Percentiles rank a stretch among this genome's conserved stretches.
phyloP scores from a whole-genome alignment of 176 grass and related monocot species.

The Ananas comosus region DNA sequence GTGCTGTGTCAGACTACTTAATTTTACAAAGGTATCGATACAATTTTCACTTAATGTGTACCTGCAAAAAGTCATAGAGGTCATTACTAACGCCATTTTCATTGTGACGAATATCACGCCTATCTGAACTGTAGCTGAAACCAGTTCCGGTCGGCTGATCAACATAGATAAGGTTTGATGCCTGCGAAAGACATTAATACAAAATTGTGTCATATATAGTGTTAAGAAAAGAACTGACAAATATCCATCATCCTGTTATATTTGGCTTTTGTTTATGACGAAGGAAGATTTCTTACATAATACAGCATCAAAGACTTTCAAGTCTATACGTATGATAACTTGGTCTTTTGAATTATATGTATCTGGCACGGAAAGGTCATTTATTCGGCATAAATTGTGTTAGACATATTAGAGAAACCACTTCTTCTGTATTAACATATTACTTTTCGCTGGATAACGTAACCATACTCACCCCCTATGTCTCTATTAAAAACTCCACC shows the following conservation, averaged over 20 bases:
- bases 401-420: too few species aligned
- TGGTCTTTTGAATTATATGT: too few species aligned
- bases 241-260: too few species aligned
- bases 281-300: too few species aligned
- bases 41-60: slow-evolving; percentile 14
- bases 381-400: too few species aligned
- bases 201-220: background rate
- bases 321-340: too few species aligned
- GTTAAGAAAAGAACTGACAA: background rate
- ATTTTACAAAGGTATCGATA: background rate
- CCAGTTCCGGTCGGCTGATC: slow-evolving; percentile 95
- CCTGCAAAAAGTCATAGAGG: slow-evolving; percentile 84
- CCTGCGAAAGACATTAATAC: slow-evolving; percentile 22
- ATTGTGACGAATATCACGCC: slow-evolving; percentile 58
- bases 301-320: too few species aligned
- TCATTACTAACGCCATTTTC: slow-evolving; percentile 64
- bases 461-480: background rate
- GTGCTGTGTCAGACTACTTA: background rate
- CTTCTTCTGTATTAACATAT: too few species aligned
- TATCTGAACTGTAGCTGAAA: slow-evolving; percentile 82
- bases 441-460: background rate
- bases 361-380: too few species aligned
- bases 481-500: background rate
- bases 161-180: slow-evolving; percentile 72
- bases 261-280: too few species aligned